Evolutionary conservation across 352 stramenopile genomes (phyloP).

Genomic region (Pythium oligandrum): DNA sequence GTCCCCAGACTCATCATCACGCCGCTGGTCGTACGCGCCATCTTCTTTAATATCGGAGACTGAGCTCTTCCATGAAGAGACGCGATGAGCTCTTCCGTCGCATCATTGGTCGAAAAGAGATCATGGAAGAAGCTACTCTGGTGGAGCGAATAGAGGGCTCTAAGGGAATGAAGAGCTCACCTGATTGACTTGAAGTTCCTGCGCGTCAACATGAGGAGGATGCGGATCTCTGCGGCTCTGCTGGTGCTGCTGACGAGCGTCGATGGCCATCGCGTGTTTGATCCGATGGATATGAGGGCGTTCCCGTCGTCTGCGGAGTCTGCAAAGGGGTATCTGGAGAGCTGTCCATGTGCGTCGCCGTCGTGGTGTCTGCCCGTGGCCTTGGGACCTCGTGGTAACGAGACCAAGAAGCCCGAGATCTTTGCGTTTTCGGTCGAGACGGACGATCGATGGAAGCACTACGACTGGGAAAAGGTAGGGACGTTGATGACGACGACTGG

Average conservation of each 20-base stretch:
- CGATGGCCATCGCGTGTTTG: no score
- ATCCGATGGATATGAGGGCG: no score
- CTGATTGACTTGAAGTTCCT: no score
- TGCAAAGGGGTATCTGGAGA: no score
- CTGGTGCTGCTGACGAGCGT: no score
- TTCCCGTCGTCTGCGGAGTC: no score
- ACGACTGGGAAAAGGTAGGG: conserved; percentile 64
- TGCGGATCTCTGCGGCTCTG: no score
- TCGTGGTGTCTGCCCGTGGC: conserved; percentile 58
- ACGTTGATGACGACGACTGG: no score
- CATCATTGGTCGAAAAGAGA: conserved; percentile 12
- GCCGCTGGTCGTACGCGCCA: conserved; percentile 49
- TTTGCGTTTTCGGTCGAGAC: conserved; percentile 73
- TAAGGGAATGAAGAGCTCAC: neutral
- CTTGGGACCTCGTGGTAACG: neutral
- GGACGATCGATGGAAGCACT: conserved; percentile 64
- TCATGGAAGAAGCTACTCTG: neutral
- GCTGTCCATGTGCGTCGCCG: conserved; percentile 39
- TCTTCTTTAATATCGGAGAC: conserved; percentile 4
- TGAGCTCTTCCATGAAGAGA: conserved; percentile 9
- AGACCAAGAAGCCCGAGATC: conserved; percentile 39
- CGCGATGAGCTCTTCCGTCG: conserved; percentile 15
- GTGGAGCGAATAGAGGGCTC: conserved; percentile 6
- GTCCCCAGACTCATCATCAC: conserved; percentile 77
- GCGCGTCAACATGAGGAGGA: no score